phyloP scores from a whole-genome alignment of 306 rosid genomes.

The Cucurbita maxima region DNA sequence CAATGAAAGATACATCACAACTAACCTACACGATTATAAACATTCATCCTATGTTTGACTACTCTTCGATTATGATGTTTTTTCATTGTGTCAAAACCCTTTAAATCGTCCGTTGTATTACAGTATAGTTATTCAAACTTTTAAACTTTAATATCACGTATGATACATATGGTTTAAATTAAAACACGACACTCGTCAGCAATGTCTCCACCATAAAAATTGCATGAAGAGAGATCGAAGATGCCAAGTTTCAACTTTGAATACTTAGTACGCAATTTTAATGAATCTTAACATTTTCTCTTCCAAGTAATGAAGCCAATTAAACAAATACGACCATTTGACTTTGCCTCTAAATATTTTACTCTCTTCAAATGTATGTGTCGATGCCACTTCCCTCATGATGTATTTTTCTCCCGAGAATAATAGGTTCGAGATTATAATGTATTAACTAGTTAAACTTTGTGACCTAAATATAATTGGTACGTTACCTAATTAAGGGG shows the following conservation, averaged over 20 bases:
- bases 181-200: not conserved
- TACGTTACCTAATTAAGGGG: too few species aligned
- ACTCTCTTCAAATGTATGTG: too few species aligned
- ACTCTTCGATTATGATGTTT: not conserved
- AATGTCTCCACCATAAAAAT: not conserved
- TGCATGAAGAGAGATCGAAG: not conserved
- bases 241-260: not conserved
- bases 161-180: not conserved
- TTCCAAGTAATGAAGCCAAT: not conserved
- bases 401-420: too few species aligned
- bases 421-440: too few species aligned
- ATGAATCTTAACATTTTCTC: not conserved
- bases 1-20: not conserved
- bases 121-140: not conserved
- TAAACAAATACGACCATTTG: not conserved
- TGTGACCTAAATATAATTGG: too few species aligned
- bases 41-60: not conserved
- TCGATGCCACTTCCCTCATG: too few species aligned
- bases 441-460: too few species aligned
- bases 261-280: not conserved
- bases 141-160: too few species aligned
- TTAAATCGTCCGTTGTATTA: too few species aligned
- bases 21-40: too few species aligned
- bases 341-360: not conserved
- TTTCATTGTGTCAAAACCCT: too few species aligned